A percentile compares a stretch with the other conserved stretches of the same genome.
phyloP scores from a whole-genome alignment of 2,329 filamentous ascomycete genomes.

The Shiraia sp. region DNA sequence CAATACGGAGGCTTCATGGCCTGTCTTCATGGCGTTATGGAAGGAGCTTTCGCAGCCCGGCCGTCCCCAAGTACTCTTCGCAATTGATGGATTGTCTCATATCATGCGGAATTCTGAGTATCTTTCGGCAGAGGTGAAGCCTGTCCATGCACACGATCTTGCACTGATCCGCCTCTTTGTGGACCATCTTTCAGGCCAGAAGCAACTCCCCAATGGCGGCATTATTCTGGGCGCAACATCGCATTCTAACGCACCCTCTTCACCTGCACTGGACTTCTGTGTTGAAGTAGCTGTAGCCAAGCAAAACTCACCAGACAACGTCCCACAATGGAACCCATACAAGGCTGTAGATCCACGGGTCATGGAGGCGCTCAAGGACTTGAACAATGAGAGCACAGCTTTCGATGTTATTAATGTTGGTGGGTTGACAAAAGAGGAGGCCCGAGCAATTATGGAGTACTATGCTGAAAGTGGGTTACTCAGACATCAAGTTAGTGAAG shows the following conservation, averaged over 20 bases:
- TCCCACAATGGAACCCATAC: conserved; percentile 57
- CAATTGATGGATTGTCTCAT: conserved; percentile 78
- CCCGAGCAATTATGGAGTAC: conserved; percentile 84
- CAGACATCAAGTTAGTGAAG: conserved; percentile 70
- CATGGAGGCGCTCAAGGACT: conserved; percentile 49
- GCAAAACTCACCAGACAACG: conserved; percentile 36
- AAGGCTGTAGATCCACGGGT: conserved; percentile 57
- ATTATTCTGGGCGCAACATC: conserved; percentile 76
- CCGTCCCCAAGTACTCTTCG: conserved; percentile 69
- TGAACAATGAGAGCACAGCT: conserved; percentile 39
- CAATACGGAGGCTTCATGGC: conserved; percentile 78
- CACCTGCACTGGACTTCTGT: conserved; percentile 70
- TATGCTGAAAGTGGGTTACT: conserved; percentile 86
- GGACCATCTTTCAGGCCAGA: conserved; percentile 61
- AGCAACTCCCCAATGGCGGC: conserved; percentile 71
- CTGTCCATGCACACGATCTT: conserved; percentile 86
- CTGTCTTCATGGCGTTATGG: conserved; percentile 81
- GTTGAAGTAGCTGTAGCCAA: conserved; percentile 57
- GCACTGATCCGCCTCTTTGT: conserved; percentile 75
- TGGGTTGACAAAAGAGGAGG: conserved; percentile 74
- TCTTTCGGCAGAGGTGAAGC: conserved; percentile 68
- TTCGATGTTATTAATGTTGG: conserved; percentile 59
- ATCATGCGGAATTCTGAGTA: conserved; percentile 81
- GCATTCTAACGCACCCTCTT: conserved; percentile 68
- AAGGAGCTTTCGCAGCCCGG: conserved; percentile 68